Conservation (phyloP, 1,139 yeast species). For the Waltiozyma sp. region DNA sequence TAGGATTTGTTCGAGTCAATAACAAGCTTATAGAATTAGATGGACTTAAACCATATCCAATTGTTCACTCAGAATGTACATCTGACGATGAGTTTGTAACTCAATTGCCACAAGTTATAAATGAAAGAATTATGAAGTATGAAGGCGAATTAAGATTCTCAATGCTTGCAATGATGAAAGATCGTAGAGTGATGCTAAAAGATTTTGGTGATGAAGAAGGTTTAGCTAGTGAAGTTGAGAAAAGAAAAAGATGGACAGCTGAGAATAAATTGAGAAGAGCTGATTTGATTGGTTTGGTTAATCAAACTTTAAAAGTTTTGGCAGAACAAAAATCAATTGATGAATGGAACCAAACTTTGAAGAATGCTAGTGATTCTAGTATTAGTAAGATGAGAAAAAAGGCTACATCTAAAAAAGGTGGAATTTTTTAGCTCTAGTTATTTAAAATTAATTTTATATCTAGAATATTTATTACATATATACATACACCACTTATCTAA, state of each 20-base stretch:
- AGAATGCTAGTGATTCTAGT: constrained; percentile 19
- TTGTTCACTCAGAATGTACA: constrained; percentile 36
- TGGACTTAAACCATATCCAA: constrained; percentile 52
- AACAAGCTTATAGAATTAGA: constrained; percentile 54
- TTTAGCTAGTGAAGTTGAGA: constrained; percentile 22
- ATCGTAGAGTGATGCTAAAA: constrained; percentile 31
- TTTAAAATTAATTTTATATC: too few relatives aligned
- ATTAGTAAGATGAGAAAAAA: background rate
- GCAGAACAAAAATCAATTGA: constrained; percentile 27
- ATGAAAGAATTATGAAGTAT: constrained; percentile 35
- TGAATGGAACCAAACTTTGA: constrained; percentile 34
- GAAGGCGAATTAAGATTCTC: constrained; percentile 46
- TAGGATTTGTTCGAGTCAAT: constrained; percentile 39
- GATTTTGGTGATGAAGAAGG: constrained; percentile 31
- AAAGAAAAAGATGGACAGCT: constrained; percentile 28
- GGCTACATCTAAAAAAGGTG: background rate
- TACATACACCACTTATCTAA: too few relatives aligned
- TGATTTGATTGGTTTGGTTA: constrained; percentile 44
- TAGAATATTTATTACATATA: too few relatives aligned
- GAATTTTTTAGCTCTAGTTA: too few relatives aligned
- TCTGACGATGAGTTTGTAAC: constrained; percentile 32
- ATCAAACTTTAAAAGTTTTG: constrained; percentile 34
- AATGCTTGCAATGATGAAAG: constrained; percentile 44
- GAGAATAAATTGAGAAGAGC: constrained; percentile 40
- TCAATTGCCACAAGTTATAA: constrained; percentile 34